Evolutionary conservation across 1,284 basidiomycete species (phyloP).

Genomic region (Ceratobasidium sp.): DNA sequence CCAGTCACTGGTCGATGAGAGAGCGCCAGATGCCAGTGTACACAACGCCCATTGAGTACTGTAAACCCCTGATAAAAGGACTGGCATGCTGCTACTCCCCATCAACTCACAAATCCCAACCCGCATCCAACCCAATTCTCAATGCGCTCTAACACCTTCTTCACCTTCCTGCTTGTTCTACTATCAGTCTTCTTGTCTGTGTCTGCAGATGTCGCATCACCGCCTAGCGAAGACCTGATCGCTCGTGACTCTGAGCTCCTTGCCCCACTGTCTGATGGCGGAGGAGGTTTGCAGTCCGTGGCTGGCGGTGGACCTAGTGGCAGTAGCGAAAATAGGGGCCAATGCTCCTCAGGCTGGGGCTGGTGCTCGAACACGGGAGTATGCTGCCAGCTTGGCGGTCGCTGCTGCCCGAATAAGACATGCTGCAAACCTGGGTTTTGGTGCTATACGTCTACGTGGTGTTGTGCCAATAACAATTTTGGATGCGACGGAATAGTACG

Average conservation of each 20-base stretch:
- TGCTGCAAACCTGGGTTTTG: slow-evolving; percentile 2
- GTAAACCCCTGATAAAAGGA: too few species aligned
- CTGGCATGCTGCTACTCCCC: too few species aligned
- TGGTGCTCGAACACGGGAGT: background rate
- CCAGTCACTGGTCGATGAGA: too few species aligned
- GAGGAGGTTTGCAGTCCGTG: background rate
- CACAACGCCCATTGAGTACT: too few species aligned
- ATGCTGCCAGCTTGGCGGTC: slow-evolving; percentile 6
- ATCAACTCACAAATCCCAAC: background rate
- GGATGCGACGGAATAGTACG: slow-evolving; percentile 6
- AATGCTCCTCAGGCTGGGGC: background rate
- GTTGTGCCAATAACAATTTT: background rate
- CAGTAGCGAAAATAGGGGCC: background rate
- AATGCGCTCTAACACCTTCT: background rate
- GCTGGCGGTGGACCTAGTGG: background rate
- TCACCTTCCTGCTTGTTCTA: background rate
- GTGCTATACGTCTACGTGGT: background rate
- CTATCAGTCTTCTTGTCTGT: background rate
- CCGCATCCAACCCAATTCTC: background rate
- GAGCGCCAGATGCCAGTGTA: too few species aligned
- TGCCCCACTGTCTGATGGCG: background rate
- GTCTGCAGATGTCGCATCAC: background rate
- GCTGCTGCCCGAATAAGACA: background rate
- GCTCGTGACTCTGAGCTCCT: background rate
- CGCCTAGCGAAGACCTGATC: background rate